Evolutionary conservation across 352 stramenopile species (phyloP).

Genomic region (Thalassiosira livingstoniorum): DNA sequence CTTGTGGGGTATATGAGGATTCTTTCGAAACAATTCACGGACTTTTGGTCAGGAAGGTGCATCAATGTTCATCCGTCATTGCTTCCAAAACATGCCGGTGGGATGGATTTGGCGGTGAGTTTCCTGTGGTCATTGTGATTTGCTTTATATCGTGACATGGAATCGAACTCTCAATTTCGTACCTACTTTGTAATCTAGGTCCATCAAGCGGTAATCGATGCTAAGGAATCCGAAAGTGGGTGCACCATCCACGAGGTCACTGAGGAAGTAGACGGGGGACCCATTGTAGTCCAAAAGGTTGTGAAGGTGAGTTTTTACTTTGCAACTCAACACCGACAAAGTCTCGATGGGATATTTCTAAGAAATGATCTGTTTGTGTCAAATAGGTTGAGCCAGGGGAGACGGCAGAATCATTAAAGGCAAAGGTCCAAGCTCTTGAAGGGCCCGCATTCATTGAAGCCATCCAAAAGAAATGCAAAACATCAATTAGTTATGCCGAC

Average conservation of each 20-base stretch:
- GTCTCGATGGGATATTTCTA: neutral
- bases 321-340: neutral
- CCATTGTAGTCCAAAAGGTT: slow-evolving; percentile 97
- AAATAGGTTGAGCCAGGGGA: slow-evolving; percentile 86
- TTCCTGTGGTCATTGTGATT: slow-evolving; percentile 8
- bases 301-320: slow-evolving; percentile 36
- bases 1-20: slow-evolving; percentile 99
- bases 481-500: slow-evolving; percentile 94
- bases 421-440: slow-evolving; percentile 96
- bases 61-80: slow-evolving; percentile 99
- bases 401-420: slow-evolving; percentile 95
- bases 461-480: slow-evolving; percentile 85
- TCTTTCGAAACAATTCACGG: slow-evolving; percentile 94
- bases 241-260: slow-evolving; percentile 99
- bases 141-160: slow-evolving; percentile 1
- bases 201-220: slow-evolving; percentile 97
- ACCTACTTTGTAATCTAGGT: slow-evolving; percentile 76
- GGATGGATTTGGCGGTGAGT: slow-evolving; percentile 94
- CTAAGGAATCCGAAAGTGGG: slow-evolving; percentile 93
- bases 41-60: slow-evolving; percentile 94
- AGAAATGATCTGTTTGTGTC: neutral
- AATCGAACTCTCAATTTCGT: neutral
- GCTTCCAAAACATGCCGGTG: slow-evolving; percentile 98
- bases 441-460: slow-evolving; percentile 93
- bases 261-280: slow-evolving; percentile 96